Conservation (phyloP, 805 yeast species). For the Danielia reshetovae region DNA sequence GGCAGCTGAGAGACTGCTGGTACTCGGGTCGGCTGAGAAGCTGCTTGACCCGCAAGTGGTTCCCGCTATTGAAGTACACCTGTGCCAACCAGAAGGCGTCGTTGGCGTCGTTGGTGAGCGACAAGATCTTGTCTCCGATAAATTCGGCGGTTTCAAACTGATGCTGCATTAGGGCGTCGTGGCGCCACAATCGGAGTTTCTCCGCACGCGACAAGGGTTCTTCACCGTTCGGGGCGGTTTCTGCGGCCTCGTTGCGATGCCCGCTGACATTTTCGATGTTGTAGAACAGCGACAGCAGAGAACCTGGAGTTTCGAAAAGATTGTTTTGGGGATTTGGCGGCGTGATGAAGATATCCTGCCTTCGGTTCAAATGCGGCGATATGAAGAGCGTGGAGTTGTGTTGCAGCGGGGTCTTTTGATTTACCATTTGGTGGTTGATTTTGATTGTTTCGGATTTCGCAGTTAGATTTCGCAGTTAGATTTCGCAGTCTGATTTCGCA, state of each 20-base stretch:
- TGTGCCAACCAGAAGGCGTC: constrained; percentile 98
- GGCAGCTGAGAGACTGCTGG: constrained; percentile 64
- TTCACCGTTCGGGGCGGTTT: constrained; percentile 4
- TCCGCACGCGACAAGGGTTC: constrained; percentile 75
- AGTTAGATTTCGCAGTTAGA: too few relatives aligned
- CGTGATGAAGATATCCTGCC: constrained; percentile 40
- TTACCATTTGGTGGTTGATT: too few relatives aligned
- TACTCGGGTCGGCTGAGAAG: constrained; percentile 55
- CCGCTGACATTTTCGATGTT: constrained; percentile 21
- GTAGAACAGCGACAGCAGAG: constrained; percentile 37
- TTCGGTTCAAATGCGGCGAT: constrained; percentile 53
- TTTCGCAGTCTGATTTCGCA: too few relatives aligned
- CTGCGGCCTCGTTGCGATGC: constrained; percentile 5
- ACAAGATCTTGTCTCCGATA: constrained; percentile 84
- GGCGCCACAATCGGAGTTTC: constrained; percentile 83
- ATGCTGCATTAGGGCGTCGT: constrained; percentile 89
- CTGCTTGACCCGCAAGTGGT: constrained; percentile 74
- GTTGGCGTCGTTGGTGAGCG: constrained; percentile 80
- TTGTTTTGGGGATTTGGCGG: constrained; percentile 47
- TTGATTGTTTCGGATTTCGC: too few relatives aligned
- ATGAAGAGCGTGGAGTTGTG: constrained; percentile 72
- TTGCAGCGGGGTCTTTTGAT: constrained; percentile 44
- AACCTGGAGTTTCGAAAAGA: constrained; percentile 41
- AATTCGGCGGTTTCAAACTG: constrained; percentile 86
- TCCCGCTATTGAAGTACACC: constrained; percentile 72